Conservation (phyloP, 768 basidiomycete genomes). For the Russula sp. region DNA sequence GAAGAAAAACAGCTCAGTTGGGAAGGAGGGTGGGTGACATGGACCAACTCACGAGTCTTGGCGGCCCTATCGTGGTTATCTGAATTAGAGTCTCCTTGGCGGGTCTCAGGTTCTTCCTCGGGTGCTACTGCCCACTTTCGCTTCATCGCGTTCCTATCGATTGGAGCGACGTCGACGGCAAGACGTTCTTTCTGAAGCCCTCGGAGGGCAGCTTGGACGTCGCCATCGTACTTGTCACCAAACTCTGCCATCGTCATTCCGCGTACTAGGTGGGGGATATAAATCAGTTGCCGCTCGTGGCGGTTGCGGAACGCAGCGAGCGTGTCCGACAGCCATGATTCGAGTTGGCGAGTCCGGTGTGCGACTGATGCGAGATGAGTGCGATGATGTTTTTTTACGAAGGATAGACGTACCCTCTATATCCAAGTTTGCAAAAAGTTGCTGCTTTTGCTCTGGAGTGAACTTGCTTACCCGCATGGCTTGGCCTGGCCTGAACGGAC, state of each 20-base stretch:
- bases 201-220: conserved; percentile 61
- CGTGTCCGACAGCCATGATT: conserved; percentile 64
- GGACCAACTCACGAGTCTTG: conserved; percentile 19
- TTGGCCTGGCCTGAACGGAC: no score
- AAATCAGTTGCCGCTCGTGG: conserved; percentile 65
- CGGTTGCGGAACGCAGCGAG: conserved; percentile 69
- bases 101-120: conserved; percentile 44
- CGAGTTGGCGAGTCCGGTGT: conserved; percentile 66
- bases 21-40: neutral
- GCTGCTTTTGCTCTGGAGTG: conserved; percentile 63
- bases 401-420: conserved; percentile 51
- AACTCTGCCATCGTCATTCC: conserved; percentile 70
- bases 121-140: conserved; percentile 66
- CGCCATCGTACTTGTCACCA: conserved; percentile 68
- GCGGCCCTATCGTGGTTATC: conserved; percentile 24
- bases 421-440: conserved; percentile 69
- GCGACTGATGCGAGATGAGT: conserved; percentile 41
- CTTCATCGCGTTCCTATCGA: conserved; percentile 64
- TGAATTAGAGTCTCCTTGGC: conserved; percentile 27
- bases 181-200: conserved; percentile 62
- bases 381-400: neutral
- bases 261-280: conserved; percentile 70
- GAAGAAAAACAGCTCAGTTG: no score
- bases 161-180: conserved; percentile 41
- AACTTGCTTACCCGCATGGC: conserved; percentile 25